Base-by-base conservation (phyloP, 805 yeast genomes). In the Cyberlindnera japonica region DNA sequence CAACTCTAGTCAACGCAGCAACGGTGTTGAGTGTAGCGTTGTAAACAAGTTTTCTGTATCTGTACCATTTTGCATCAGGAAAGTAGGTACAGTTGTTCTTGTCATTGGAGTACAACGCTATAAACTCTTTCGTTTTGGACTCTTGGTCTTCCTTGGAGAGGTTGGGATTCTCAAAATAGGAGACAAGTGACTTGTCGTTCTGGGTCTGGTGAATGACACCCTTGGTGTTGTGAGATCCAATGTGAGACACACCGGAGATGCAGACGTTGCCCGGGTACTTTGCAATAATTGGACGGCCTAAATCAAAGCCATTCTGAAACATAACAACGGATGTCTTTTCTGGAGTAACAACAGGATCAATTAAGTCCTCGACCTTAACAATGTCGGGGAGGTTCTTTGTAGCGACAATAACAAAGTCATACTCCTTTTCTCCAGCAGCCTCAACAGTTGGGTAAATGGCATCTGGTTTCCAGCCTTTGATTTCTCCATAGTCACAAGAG, bases 41-140 rank as follows among this genome's bases (percentile, higher is more conserved):
- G 63, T 83, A 83, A 10, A 84, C 71, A 44, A 84, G 68, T 57
- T 84, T 84, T 44, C 70, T 65, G 76, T 84, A 81, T 49, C 93
- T 67, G 32, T 72, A 65, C 58, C 58, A 67, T 54, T 69, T 69
- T 27, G 72, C 75, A 50, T 75, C 68, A 7, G 67, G 65, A 41
- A 63, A 68, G 44, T 67, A 69, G 14, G 47, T 50, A 45, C 69
- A 62, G 5, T 58, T 48, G 48, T 77, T 77, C 35, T 63, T 57
- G 7, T 65, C 71, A 41, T 70, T 70, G 13, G 62, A 49, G 57
- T 77, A 78, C n/a, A 78, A 39, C 5, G 57, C 57, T 17, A 74
- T 65, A 50, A 77, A 74, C 46, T 65, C 66, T 33, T 62, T 55
- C 5, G 77, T 66, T 29, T 67, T 67, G 3, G 48, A 43, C 21